Conservation (phyloP, 176 grass and related monocot species). For the Poa pratensis region DNA sequence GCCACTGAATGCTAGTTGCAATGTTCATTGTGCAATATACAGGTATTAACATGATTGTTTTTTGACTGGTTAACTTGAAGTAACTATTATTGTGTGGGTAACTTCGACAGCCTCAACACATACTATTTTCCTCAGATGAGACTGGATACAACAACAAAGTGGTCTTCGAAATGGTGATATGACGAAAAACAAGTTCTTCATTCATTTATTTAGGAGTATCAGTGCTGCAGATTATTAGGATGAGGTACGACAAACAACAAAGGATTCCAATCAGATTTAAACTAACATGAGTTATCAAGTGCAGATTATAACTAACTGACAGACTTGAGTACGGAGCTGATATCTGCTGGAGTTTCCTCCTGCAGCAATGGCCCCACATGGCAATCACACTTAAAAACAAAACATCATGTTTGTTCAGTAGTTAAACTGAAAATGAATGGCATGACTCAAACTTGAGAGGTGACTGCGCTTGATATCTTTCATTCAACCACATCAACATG, state of each 20-base stretch:
- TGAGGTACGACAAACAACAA: not conserved
- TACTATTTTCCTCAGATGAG: no score
- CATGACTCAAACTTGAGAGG: not conserved
- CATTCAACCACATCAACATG: conserved; percentile 34
- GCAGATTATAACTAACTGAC: not conserved
- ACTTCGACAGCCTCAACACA: no score
- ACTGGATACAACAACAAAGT: no score
- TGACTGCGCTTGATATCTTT: not conserved
- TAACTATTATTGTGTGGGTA: no score
- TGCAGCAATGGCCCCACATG: not conserved
- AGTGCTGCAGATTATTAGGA: no score
- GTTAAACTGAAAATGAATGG: not conserved
- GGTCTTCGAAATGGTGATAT: no score
- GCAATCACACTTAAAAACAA: not conserved
- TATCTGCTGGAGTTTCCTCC: not conserved
- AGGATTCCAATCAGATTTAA: not conserved
- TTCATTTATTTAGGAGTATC: no score
- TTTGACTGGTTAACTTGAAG: no score
- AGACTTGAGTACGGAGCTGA: not conserved
- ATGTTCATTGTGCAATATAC: not conserved
- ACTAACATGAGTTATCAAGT: not conserved
- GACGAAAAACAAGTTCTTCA: no score
- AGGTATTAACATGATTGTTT: no score
- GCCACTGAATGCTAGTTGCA: not conserved
- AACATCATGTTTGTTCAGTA: not conserved